Percentiles rank a stretch among this genome's conserved stretches.
Conservation (phyloP, 1,284 basidiomycete species). For the Ustilago tritici region DNA sequence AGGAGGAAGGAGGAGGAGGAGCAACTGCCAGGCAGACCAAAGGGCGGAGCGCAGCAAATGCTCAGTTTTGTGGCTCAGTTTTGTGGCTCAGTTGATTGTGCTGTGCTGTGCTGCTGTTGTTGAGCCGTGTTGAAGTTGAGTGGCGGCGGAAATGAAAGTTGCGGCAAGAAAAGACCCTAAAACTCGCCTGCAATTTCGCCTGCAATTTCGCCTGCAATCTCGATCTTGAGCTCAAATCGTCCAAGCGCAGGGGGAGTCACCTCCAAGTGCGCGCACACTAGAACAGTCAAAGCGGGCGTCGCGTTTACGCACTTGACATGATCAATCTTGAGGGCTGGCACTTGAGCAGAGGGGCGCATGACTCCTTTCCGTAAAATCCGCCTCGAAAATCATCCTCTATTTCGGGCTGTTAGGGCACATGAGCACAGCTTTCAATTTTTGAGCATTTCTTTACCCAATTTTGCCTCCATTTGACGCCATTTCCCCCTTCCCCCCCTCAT, state of each 20-base stretch:
- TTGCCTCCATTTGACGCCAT: conserved; percentile 11
- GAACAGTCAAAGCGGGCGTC: neutral
- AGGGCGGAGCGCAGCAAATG: neutral
- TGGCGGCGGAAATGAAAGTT: neutral
- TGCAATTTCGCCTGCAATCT: neutral
- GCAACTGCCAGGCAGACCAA: neutral
- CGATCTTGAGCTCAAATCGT: neutral
- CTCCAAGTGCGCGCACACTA: conserved; percentile 14
- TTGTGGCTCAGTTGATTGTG: too few species aligned
- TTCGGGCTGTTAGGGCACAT: neutral
- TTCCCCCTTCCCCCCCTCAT: neutral
- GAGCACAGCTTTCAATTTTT: conserved; percentile 7
- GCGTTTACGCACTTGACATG: too few species aligned
- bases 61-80: conserved; percentile 1
- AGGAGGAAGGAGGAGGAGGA: neutral
- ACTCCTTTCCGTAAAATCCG: conserved; percentile 33
- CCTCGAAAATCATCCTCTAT: neutral
- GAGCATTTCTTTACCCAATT: neutral
- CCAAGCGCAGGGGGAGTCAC: conserved; percentile 6
- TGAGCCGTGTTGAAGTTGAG: neutral
- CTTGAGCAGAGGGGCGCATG: conserved; percentile 19
- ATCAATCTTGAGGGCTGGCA: too few species aligned
- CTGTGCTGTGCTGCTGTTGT: neutral
- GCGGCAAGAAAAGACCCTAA: conserved; percentile 2
- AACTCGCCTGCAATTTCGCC: neutral